Evolutionary conservation across 768 basidiomycete genomes (phyloP).

Genomic region (Auriculariales sp.): DNA sequence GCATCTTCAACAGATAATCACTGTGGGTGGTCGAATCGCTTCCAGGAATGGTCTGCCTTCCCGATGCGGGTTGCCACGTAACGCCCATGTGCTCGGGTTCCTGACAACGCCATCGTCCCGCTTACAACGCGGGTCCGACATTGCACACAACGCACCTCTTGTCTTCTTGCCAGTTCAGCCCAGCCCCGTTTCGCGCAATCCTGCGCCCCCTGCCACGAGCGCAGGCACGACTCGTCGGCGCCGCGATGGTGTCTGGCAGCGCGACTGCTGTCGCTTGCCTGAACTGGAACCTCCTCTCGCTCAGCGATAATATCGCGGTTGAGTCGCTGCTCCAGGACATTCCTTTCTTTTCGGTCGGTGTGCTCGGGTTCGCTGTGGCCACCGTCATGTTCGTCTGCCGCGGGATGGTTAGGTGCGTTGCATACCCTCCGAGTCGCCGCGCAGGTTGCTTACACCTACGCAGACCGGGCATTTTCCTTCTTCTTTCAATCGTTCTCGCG

Average conservation of each 20-base stretch:
- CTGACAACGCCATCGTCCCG: too few relatives aligned
- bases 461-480: conserved; percentile 37
- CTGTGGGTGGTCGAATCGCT: too few relatives aligned
- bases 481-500: conserved; percentile 39
- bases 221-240: too few relatives aligned
- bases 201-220: too few relatives aligned
- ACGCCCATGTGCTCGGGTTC: too few relatives aligned
- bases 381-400: conserved; percentile 39
- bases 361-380: conserved; percentile 47
- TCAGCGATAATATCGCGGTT: conserved; percentile 17
- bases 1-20: too few relatives aligned
- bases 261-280: neutral
- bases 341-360: conserved; percentile 50
- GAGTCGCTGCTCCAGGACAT: conserved; percentile 46
- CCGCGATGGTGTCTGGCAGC: conserved; percentile 1
- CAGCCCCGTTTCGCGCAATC: too few relatives aligned
- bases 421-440: neutral
- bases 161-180: too few relatives aligned
- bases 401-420: conserved; percentile 16
- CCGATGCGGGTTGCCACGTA: too few relatives aligned
- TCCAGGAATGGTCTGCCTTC: too few relatives aligned
- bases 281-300: neutral
- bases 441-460: conserved; percentile 10
- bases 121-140: too few relatives aligned
- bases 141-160: too few relatives aligned